These are phyloP conservation scores for Endocarpon pusillum DNA, from an alignment of 495 filamentous ascomycete species.

Conservation along the genomic window DNA sequence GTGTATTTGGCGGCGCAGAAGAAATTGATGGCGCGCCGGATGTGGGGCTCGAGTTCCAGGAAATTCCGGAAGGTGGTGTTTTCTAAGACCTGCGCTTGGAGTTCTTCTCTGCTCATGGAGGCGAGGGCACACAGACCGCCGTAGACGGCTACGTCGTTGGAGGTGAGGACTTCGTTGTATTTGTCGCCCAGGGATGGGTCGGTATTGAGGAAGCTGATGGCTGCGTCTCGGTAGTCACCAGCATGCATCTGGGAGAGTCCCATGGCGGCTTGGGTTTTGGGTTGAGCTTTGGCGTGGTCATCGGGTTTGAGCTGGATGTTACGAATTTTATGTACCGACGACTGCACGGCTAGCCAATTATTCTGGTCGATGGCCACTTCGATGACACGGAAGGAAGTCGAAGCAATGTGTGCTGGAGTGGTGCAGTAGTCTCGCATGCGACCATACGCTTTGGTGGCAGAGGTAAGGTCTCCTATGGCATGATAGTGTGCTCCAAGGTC, in stretches of 20 bases:
- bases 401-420: conserved; percentile 48
- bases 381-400: conserved; percentile 53
- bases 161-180: conserved; percentile 57
- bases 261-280: conserved; percentile 46
- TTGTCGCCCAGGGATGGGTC: conserved; percentile 31
- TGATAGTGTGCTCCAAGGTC: conserved; percentile 56
- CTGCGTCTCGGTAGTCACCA: conserved; percentile 53
- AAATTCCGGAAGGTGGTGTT: conserved; percentile 66
- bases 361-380: conserved; percentile 48
- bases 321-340: conserved; percentile 51
- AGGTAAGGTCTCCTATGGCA: conserved; percentile 39
- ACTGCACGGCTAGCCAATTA: conserved; percentile 47
- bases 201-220: conserved; percentile 47
- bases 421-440: conserved; percentile 65
- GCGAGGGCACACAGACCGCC: conserved; percentile 82
- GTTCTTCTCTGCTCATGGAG: conserved; percentile 61
- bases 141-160: conserved; percentile 85
- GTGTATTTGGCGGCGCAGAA: conserved; percentile 83
- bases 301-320: conserved; percentile 30
- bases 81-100: conserved; percentile 63
- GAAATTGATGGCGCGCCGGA: conserved; percentile 73
- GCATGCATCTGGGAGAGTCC: conserved; percentile 56
- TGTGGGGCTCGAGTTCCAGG: conserved; percentile 84
- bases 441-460: conserved; percentile 48
- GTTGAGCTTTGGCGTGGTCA: conserved; percentile 35